Conservation (phyloP, 2,329 filamentous ascomycete species). For the Aureobasidium pullulans region DNA sequence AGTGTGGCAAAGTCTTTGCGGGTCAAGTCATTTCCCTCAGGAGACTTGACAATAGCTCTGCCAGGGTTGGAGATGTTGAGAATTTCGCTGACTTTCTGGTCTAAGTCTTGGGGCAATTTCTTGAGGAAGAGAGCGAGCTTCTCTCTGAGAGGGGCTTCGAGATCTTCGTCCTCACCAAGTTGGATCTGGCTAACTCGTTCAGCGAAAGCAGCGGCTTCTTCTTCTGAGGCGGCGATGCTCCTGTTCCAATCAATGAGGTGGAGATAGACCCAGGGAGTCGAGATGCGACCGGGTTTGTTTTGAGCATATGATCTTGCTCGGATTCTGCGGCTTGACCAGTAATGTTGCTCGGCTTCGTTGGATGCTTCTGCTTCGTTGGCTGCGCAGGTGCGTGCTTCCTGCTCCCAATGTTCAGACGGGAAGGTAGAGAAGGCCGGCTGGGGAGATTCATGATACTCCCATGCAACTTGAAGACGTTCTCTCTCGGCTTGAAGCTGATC, state of each 20-base stretch:
- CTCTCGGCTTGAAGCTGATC: background rate
- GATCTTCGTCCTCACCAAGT: conserved; percentile 1
- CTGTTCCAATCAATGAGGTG: background rate
- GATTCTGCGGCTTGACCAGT: conserved; percentile 3
- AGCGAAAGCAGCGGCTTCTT: background rate
- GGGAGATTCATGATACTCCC: background rate
- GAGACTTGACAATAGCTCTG: conserved; percentile 25
- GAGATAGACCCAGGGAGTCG: background rate
- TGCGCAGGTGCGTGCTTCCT: background rate
- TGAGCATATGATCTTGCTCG: background rate
- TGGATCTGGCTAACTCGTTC: conserved; percentile 2
- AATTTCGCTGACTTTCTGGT: conserved; percentile 4
- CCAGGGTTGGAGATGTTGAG: background rate
- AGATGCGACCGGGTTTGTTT: background rate
- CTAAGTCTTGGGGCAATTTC: background rate
- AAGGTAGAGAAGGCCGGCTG: background rate
- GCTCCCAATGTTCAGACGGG: background rate
- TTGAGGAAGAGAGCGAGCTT: conserved; percentile 2
- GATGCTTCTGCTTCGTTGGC: background rate
- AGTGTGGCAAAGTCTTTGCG: conserved; percentile 58
- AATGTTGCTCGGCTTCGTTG: background rate
- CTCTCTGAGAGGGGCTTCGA: background rate
- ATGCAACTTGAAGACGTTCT: background rate
- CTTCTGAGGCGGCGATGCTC: background rate
- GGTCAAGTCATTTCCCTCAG: conserved; percentile 37